phyloP scores from a whole-genome alignment of 2,329 filamentous ascomycete genomes.

The Chlorencoelia australis region DNA sequence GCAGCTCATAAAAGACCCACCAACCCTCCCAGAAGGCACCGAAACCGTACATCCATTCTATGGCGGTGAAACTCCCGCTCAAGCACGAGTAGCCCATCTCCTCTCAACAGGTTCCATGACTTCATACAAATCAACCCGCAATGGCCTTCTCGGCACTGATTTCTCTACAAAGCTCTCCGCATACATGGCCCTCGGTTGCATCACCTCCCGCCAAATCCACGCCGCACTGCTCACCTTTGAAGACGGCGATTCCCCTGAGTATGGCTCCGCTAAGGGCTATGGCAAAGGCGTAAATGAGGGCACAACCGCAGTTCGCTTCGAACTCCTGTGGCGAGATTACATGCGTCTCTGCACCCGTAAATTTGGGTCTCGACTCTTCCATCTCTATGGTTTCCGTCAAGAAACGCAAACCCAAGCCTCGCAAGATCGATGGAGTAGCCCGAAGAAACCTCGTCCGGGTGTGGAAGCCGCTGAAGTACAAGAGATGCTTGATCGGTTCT shows the following conservation, averaged over 20 bases:
- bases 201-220: slow-evolving; percentile 66
- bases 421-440: slow-evolving; percentile 20
- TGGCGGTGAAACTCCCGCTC: slow-evolving; percentile 56
- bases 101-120: slow-evolving; percentile 50
- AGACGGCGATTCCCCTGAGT: slow-evolving; percentile 39
- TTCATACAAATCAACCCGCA: slow-evolving; percentile 59
- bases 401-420: slow-evolving; percentile 25
- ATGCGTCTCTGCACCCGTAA: slow-evolving; percentile 69
- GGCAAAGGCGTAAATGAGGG: slow-evolving; percentile 63
- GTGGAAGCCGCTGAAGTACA: slow-evolving; percentile 33
- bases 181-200: slow-evolving; percentile 60
- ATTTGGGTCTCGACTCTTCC: slow-evolving; percentile 55
- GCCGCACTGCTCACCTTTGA: slow-evolving; percentile 58
- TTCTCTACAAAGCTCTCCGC: slow-evolving; percentile 70
- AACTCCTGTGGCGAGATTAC: slow-evolving; percentile 72
- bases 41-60: slow-evolving; percentile 54
- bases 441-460: slow-evolving; percentile 14
- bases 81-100: slow-evolving; percentile 48
- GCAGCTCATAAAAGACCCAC: slow-evolving; percentile 39
- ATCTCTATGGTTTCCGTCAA: slow-evolving; percentile 50
- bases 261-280: slow-evolving; percentile 34
- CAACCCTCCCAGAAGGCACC: slow-evolving; percentile 41
- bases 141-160: slow-evolving; percentile 58
- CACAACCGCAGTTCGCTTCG: slow-evolving; percentile 58
- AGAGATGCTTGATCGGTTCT: slow-evolving; percentile 45